A percentile compares a stretch with the other conserved stretches of the same genome.
These are phyloP conservation scores for Ambrosiella cleistominuta DNA, from an alignment of 2,329 filamentous ascomycete genomes.

Conservation along the genomic window DNA sequence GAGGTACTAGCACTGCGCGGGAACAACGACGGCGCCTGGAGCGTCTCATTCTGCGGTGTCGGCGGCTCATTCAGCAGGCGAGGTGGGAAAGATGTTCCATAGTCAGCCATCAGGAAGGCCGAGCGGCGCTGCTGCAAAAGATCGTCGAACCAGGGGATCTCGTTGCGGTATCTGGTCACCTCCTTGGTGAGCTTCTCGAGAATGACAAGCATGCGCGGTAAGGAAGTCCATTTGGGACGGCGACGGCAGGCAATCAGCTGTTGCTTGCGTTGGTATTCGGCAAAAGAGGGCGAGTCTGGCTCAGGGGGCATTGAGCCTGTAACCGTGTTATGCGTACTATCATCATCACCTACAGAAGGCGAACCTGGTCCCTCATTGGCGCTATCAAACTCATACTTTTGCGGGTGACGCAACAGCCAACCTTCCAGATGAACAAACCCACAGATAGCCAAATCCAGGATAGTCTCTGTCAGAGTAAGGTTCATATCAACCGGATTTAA, in stretches of 20 bases:
- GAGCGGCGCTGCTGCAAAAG: conserved; percentile 48
- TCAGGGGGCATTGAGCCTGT: conserved; percentile 21
- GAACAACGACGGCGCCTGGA: conserved; percentile 13
- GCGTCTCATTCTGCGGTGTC: conserved; percentile 14
- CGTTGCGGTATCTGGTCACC: conserved; percentile 41
- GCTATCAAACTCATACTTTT: conserved; percentile 40
- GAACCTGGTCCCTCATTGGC: conserved; percentile 19
- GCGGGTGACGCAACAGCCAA: conserved; percentile 68
- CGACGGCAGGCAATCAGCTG: conserved; percentile 25
- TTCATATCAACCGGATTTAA: conserved; percentile 86
- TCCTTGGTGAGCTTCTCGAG: conserved; percentile 45
- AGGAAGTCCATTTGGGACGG: conserved; percentile 35
- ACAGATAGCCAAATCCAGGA: conserved; percentile 70
- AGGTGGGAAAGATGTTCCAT: conserved; percentile 24
- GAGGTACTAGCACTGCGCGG: conserved; percentile 26
- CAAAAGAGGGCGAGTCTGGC: conserved; percentile 23
- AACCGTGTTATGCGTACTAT: conserved; percentile 6
- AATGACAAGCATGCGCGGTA: conserved; percentile 37
- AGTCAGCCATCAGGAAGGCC: conserved; percentile 43
- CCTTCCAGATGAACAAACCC: conserved; percentile 71
- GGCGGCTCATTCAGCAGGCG: conserved; percentile 13
- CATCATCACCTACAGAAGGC: conserved; percentile 23
- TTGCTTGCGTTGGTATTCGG: conserved; percentile 21
- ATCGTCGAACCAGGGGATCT: conserved; percentile 55
- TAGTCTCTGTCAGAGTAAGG: conserved; percentile 64